Evolutionary conservation across 2,329 filamentous ascomycete genomes (phyloP).

Genomic region (Fusarium sulawesiense): DNA sequence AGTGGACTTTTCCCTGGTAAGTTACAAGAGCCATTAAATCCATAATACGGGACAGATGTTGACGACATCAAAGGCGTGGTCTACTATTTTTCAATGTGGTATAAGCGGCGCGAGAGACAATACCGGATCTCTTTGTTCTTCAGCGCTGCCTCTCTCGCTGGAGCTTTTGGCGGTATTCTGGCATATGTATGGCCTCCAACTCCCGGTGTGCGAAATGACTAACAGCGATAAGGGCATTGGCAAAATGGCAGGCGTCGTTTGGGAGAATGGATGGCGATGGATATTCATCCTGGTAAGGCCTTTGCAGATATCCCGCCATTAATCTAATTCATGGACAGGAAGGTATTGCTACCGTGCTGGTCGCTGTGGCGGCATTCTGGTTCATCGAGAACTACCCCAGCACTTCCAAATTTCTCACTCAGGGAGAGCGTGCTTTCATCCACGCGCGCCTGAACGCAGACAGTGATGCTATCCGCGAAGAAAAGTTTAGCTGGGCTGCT

Average conservation of each 20-base stretch:
- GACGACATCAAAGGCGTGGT: constrained; percentile 48
- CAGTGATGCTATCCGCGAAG: constrained; percentile 75
- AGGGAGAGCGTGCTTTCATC: constrained; percentile 67
- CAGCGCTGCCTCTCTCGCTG: constrained; percentile 64
- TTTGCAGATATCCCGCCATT: fast-evolving
- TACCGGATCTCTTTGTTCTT: constrained; percentile 69
- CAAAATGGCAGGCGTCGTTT: constrained; percentile 64
- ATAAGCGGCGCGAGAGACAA: constrained; percentile 64
- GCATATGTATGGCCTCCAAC: constrained; percentile 57
- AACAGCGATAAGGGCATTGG: constrained; percentile 59
- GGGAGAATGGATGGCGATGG: constrained; percentile 66
- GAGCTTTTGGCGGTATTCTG: constrained; percentile 67
- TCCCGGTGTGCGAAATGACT: neutral
- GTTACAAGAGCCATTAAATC: fast-evolving
- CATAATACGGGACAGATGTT: fast-evolving
- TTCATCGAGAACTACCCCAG: constrained; percentile 76
- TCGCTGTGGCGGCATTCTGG: constrained; percentile 63
- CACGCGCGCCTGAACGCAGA: constrained; percentile 73
- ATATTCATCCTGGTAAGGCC: constrained; percentile 67
- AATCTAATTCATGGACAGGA: constrained; percentile 52
- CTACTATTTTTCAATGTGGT: constrained; percentile 66
- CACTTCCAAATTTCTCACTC: constrained; percentile 67
- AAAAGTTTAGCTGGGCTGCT: constrained; percentile 75
- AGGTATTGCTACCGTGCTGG: constrained; percentile 65
- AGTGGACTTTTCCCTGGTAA: constrained; percentile 62